Percentiles rank a stretch among this genome's conserved stretches.
These are phyloP conservation scores for Scutellaria barbata DNA, from an alignment of 257 asterid species.

Conservation along the genomic window DNA sequence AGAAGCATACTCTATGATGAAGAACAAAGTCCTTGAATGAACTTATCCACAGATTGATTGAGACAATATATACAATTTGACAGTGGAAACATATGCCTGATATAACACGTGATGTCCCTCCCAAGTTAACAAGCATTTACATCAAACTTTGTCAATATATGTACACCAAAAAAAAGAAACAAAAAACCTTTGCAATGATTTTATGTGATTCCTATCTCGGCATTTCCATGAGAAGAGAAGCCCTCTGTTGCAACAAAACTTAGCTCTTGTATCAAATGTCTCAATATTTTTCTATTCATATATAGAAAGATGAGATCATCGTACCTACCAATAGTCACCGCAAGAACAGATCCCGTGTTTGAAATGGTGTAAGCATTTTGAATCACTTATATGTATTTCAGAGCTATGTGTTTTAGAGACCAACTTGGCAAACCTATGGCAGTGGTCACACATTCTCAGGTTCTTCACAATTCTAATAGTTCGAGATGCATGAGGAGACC, in stretches of 20 bases:
- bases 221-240: too few relatives aligned
- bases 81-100: background rate
- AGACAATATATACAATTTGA: constrained; percentile 27
- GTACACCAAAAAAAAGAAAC: background rate
- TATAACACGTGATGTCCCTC: background rate
- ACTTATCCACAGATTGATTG: background rate
- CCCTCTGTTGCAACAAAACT: too few relatives aligned
- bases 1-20: too few relatives aligned
- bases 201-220: background rate
- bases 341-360: constrained; percentile 81
- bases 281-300: background rate
- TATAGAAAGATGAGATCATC: background rate
- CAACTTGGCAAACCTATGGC: constrained; percentile 70
- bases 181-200: background rate
- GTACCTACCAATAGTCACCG: constrained; percentile 73
- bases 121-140: constrained; percentile 4
- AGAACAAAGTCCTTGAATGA: too few relatives aligned
- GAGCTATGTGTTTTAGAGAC: constrained; percentile 48
- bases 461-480: constrained; percentile 67
- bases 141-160: background rate
- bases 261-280: background rate
- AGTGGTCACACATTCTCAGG: constrained; percentile 65
- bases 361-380: constrained; percentile 82
- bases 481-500: constrained; percentile 39
- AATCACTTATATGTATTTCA: constrained; percentile 65